Conservation (phyloP, 1,284 basidiomycete genomes). For the Omphalotus olearius region DNA sequence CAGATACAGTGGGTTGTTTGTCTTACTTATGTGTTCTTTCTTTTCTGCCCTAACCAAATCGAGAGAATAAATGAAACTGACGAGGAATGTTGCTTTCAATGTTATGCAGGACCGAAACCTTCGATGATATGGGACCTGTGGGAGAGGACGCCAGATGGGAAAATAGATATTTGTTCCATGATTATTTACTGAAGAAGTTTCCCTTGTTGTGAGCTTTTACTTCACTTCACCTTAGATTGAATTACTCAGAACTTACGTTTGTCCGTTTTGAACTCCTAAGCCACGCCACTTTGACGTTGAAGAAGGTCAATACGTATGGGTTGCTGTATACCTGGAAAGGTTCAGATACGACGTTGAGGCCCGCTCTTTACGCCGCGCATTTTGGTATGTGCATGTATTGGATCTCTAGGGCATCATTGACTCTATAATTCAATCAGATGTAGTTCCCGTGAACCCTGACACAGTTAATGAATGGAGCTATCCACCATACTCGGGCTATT, state of each 20-base stretch:
- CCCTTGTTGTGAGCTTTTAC: constrained; percentile 40
- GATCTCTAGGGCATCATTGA: neutral
- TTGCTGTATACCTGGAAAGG: constrained; percentile 69
- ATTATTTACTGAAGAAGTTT: constrained; percentile 39
- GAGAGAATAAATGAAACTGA: neutral
- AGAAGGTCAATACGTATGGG: constrained; percentile 62
- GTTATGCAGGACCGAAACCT: constrained; percentile 55
- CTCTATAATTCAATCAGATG: constrained; percentile 32
- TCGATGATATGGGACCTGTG: constrained; percentile 41
- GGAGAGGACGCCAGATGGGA: constrained; percentile 49
- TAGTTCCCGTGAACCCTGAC: constrained; percentile 58
- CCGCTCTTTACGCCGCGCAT: constrained; percentile 66
- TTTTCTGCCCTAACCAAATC: no score
- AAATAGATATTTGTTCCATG: constrained; percentile 43
- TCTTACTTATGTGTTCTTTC: constrained; percentile 22
- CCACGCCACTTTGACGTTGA: constrained; percentile 45
- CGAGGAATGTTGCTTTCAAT: constrained; percentile 41
- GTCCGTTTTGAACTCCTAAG: constrained; percentile 24
- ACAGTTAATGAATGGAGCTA: constrained; percentile 55
- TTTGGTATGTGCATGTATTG: constrained; percentile 38
- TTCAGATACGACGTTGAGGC: constrained; percentile 57
- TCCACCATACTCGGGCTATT: constrained; percentile 61
- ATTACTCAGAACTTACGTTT: no score
- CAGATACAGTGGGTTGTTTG: constrained; percentile 32
- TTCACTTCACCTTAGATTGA: neutral